A percentile compares a stretch with the other conserved stretches of the same genome.
Evolutionary conservation across 2,329 filamentous ascomycete species (phyloP).

Genomic region (Trichoderma endophyticum): DNA sequence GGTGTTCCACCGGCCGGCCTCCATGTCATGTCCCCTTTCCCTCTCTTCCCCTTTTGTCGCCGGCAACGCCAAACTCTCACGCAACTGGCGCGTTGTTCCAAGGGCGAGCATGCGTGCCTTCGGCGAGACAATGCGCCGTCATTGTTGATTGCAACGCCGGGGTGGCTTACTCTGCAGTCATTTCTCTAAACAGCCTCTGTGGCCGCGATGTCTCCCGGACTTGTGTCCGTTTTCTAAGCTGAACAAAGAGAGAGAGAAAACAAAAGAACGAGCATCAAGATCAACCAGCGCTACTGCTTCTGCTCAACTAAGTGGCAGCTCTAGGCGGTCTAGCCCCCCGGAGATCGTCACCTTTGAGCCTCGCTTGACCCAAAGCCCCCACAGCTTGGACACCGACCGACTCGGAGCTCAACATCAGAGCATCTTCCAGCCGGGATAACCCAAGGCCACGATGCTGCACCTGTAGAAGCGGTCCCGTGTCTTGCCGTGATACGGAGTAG

Average conservation of each 20-base stretch:
- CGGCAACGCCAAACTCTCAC: background rate
- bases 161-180: background rate
- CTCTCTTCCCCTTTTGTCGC: constrained; percentile 12
- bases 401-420: constrained; percentile 4
- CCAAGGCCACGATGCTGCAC: constrained; percentile 6
- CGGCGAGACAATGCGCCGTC: constrained; percentile 3
- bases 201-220: background rate
- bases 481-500: constrained; percentile 7
- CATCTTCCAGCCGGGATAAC: background rate
- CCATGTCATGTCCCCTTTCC: constrained; percentile 11
- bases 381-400: constrained; percentile 9
- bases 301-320: background rate
- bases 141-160: background rate
- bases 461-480: constrained; percentile 9
- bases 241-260: background rate
- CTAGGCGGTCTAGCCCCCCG: constrained; percentile 14
- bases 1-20: constrained; percentile 6
- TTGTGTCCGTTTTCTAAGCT: background rate
- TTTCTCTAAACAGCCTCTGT: background rate
- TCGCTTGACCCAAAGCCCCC: constrained; percentile 15
- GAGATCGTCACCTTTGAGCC: constrained; percentile 16
- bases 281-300: background rate
- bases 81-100: constrained; percentile 10
- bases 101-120: constrained; percentile 13
- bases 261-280: background rate